Evolutionary conservation across 371 early-diverging fungal genomes (phyloP), one percentile per base, ranked within the genome.

Genomic region (Apophysomyces sp.): DNA sequence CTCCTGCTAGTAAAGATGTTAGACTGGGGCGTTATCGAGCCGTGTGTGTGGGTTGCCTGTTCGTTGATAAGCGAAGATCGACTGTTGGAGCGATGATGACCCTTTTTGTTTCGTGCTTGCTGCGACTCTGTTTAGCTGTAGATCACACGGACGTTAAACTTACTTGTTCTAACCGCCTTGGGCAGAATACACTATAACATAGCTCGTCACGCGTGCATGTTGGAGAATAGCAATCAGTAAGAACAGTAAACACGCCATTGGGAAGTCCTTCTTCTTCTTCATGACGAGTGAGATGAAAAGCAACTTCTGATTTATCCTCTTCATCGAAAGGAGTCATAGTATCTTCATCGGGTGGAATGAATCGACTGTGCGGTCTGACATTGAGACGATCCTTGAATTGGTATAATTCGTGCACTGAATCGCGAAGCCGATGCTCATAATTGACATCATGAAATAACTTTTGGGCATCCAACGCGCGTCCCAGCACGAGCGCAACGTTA

Each of bases 401-500:
- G 62, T 90, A 92, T 15, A 91, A 67, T 59, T 90, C 90, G 55
- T 78, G 61, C 2, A 77, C 53, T 36, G 80, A 81, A 69, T 91
- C 92, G 21, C 87, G 76, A 30, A 91, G 71, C 13, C 83, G 76
- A 71, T 85, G 83, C 56, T 80, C 80, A 65, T 85, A 90, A 32
- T 72, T 81, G 16, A 90, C 89, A 67, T 92, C 90, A 61, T 89
- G 86, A 64, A 92, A 89, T 56, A 89, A 84, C 16, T 74, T 74
- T 64, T 92, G 92, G 31, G 84, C 76, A 62, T 86, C 91, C 52
- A 92, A 67, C n/a, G 89, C 82, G 11, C 92, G 81, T 9, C 92
- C 92, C 11, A 91, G 68, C 13, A 86, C 71, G 11, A 91, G 70
- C 1, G 91, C 88, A 44, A 88, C 66, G 41, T 86, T 77, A 28